These are phyloP conservation scores for Nadsonia starkeyi-henricii DNA, from an alignment of 1,139 yeast genomes.

Conservation along the genomic window DNA sequence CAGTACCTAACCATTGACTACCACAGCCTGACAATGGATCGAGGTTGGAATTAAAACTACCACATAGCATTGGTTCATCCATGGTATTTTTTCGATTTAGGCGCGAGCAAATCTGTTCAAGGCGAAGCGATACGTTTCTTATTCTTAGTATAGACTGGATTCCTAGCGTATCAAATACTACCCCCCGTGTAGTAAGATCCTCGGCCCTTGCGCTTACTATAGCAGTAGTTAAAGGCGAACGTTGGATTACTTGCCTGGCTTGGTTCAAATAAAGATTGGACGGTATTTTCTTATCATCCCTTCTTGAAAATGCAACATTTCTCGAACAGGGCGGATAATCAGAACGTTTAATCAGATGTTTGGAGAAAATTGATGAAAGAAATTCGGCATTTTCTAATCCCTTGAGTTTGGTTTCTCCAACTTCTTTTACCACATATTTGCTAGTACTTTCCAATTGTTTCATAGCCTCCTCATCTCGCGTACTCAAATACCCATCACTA, in stretches of 20 bases:
- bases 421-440: slow-evolving; percentile 41
- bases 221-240: too few relatives aligned
- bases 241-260: too few relatives aligned
- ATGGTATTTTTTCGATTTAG: slow-evolving; percentile 12
- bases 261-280: too few relatives aligned
- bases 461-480: slow-evolving; percentile 38
- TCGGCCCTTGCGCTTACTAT: too few relatives aligned
- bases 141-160: slow-evolving; percentile 28
- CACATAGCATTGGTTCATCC: neutral
- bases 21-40: neutral
- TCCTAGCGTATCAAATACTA: too few relatives aligned
- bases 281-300: too few relatives aligned
- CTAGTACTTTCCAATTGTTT: slow-evolving; percentile 55
- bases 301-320: too few relatives aligned
- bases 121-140: slow-evolving; percentile 33
- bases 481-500: slow-evolving; percentile 1
- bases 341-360: slow-evolving; percentile 43
- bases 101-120: slow-evolving; percentile 35
- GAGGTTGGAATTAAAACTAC: too few relatives aligned
- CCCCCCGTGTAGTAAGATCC: too few relatives aligned
- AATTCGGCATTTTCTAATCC: slow-evolving; percentile 91
- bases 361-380: slow-evolving; percentile 69
- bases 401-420: slow-evolving; percentile 83
- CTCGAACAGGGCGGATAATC: slow-evolving; percentile 17
- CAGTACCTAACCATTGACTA: neutral